These are phyloP conservation scores for Acacia confusa DNA, from an alignment of 306 rosid genomes.

Conservation along the genomic window DNA sequence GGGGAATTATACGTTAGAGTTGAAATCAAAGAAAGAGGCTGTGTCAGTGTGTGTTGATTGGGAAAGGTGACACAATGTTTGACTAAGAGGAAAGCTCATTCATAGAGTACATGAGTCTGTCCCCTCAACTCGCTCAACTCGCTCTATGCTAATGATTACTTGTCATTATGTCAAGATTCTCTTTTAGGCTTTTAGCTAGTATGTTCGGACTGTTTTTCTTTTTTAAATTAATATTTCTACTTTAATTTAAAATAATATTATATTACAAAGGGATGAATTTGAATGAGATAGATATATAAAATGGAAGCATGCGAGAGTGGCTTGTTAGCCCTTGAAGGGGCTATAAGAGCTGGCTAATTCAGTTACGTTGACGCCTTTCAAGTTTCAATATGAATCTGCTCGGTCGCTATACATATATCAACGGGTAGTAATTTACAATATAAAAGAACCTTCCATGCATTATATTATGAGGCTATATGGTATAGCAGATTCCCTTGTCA, in stretches of 20 bases:
- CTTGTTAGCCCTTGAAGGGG: background rate
- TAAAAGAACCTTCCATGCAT: background rate
- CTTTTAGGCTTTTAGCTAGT: background rate
- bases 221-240: background rate
- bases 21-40: constrained; percentile 39
- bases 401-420: background rate
- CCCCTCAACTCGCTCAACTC: background rate
- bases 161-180: background rate
- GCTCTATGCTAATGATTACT: constrained; percentile 33
- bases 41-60: constrained; percentile 20
- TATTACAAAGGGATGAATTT: too few species aligned
- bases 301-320: background rate
- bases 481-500: background rate
- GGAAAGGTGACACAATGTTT: constrained; percentile 72
- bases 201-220: background rate
- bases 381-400: background rate
- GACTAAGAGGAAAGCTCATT: constrained; percentile 41
- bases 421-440: background rate
- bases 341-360: background rate
- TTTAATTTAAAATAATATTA: too few species aligned
- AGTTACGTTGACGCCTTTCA: background rate
- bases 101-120: background rate
- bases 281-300: too few species aligned
- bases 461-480: too few species aligned
- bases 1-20: background rate